These are phyloP conservation scores for Sporothrix sp. DNA, from an alignment of 2,329 filamentous ascomycete genomes.

Conservation along the genomic window DNA sequence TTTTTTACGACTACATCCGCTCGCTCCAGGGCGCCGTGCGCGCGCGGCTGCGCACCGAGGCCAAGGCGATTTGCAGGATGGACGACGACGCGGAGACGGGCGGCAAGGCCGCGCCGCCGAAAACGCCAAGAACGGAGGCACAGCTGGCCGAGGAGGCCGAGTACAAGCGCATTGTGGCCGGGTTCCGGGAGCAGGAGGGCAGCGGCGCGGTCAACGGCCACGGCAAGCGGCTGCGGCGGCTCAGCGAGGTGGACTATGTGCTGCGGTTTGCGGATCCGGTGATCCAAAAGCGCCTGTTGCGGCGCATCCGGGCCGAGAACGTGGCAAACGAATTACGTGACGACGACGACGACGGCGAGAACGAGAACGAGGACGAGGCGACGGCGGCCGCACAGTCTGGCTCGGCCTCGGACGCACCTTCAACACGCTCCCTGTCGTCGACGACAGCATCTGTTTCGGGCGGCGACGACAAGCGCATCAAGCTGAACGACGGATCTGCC, in stretches of 20 bases:
- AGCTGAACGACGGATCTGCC: slow-evolving; percentile 35
- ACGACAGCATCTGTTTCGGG: not conserved
- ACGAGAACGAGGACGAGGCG: too few species aligned
- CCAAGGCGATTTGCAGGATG: slow-evolving; percentile 49
- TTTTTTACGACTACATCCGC: slow-evolving; percentile 67
- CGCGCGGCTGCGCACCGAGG: slow-evolving; percentile 56
- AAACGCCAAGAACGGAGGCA: not conserved
- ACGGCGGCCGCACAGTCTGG: slow-evolving; percentile 14
- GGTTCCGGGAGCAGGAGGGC: slow-evolving; percentile 30
- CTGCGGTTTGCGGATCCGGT: slow-evolving; percentile 35
- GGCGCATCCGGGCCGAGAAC: slow-evolving; percentile 53
- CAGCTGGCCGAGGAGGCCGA: slow-evolving; percentile 21
- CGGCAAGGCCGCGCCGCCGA: not conserved
- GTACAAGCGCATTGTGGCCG: slow-evolving; percentile 47
- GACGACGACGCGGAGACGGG: slow-evolving; percentile 36
- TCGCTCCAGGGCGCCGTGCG: slow-evolving; percentile 69
- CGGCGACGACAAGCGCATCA: slow-evolving; percentile 28
- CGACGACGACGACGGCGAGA: slow-evolving; percentile 29
- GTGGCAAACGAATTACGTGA: slow-evolving; percentile 47
- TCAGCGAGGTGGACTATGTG: slow-evolving; percentile 42
- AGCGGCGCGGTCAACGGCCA: slow-evolving; percentile 26
- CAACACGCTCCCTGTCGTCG: not conserved
- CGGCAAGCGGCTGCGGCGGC: slow-evolving; percentile 32
- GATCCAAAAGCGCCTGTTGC: slow-evolving; percentile 47
- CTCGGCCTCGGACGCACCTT: slow-evolving; percentile 12